Evolutionary conservation across 2,329 filamentous ascomycete species (phyloP).

Genomic region (Pseudonectria foliicola): DNA sequence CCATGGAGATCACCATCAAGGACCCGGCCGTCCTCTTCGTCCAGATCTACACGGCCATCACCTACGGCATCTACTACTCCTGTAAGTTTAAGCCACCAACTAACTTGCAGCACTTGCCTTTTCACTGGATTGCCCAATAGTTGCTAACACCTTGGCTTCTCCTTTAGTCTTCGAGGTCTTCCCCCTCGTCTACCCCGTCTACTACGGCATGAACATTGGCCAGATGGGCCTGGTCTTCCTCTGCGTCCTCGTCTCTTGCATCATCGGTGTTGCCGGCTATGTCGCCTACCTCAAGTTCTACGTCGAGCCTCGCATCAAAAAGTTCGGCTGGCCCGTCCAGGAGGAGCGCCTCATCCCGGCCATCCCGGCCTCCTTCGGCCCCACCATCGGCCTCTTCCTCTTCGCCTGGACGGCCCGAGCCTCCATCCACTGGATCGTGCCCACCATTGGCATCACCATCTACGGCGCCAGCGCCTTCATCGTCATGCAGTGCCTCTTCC

Average conservation of each 20-base stretch:
- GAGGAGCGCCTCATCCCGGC: conserved; percentile 51
- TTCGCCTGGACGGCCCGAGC: conserved; percentile 51
- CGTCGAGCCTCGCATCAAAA: conserved; percentile 42
- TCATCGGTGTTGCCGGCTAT: conserved; percentile 45
- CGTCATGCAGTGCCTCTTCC: conserved; percentile 53
- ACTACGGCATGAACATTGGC: conserved; percentile 54
- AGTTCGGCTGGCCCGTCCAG: conserved; percentile 42
- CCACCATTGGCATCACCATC: conserved; percentile 50
- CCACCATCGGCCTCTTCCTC: conserved; percentile 53
- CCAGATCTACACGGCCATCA: conserved; percentile 53
- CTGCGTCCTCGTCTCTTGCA: conserved; percentile 50
- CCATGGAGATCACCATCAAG: conserved; percentile 51
- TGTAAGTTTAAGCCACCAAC: conserved; percentile 30
- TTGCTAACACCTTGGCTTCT: conserved; percentile 5
- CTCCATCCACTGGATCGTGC: conserved; percentile 46
- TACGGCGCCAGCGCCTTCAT: conserved; percentile 46
- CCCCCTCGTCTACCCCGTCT: conserved; percentile 52
- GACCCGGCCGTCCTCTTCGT: conserved; percentile 57
- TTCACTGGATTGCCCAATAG: background rate
- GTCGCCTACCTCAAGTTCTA: conserved; percentile 44
- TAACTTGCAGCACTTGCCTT: background rate
- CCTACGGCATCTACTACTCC: conserved; percentile 55
- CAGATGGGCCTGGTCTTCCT: conserved; percentile 54
- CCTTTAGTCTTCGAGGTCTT: conserved; percentile 53
- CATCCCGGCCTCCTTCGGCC: conserved; percentile 43